Conservation (phyloP, 768 basidiomycete genomes). For the Boletus rubescentipes region DNA sequence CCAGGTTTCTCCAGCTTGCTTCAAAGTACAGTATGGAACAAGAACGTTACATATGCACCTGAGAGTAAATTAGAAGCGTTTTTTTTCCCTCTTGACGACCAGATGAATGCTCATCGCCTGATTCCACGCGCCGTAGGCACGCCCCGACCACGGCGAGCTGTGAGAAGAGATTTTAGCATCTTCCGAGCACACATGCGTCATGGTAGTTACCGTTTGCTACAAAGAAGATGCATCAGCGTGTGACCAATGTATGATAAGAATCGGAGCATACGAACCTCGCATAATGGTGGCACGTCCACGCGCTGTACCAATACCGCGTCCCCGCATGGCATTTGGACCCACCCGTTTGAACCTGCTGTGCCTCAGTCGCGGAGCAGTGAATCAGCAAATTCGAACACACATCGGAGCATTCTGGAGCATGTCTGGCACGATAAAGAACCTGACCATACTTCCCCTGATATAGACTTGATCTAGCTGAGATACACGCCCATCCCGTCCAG, state of each 20-base stretch:
- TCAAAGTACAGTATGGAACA: constrained; percentile 7
- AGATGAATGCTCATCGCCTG: constrained; percentile 54
- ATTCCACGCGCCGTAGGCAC: constrained; percentile 77
- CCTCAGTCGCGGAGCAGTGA: constrained; percentile 10
- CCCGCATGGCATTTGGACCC: constrained; percentile 97
- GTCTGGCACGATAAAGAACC: constrained; percentile 99
- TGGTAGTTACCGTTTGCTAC: constrained; percentile 70
- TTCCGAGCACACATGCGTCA: constrained; percentile 1
- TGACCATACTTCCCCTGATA: constrained; percentile 96
- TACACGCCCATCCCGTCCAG: constrained; percentile 95
- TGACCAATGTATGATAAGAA: constrained; percentile 4
- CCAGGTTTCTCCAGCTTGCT: neutral
- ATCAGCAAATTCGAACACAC: constrained; percentile 47
- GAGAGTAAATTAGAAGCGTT: constrained; percentile 10
- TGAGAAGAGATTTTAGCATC: constrained; percentile 17
- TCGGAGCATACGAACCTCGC: constrained; percentile 65
- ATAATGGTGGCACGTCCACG: constrained; percentile 98
- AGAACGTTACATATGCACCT: constrained; percentile 16
- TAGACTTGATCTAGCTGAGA: constrained; percentile 99
- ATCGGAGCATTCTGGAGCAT: constrained; percentile 99
- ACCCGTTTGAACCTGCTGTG: constrained; percentile 92
- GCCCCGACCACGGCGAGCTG: constrained; percentile 87
- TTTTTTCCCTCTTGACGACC: constrained; percentile 1
- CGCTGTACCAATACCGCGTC: constrained; percentile 98
- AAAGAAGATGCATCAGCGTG: constrained; percentile 22